phyloP scores from a whole-genome alignment of 441 rosid species.

The Raphanus hybrid region DNA sequence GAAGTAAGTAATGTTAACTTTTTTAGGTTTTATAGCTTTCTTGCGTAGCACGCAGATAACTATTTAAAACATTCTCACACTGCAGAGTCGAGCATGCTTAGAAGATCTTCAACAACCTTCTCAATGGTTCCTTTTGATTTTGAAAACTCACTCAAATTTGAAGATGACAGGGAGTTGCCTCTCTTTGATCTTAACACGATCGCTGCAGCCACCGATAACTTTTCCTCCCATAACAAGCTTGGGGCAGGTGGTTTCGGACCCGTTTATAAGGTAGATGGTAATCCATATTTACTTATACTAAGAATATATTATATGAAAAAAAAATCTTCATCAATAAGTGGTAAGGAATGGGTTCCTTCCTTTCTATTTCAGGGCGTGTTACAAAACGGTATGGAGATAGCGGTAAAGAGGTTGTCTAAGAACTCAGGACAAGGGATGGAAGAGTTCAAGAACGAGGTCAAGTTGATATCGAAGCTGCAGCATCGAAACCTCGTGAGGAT shows the following conservation, averaged over 20 bases:
- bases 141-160: constrained; percentile 29
- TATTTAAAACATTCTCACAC: background rate
- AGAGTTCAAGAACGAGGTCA: constrained; percentile 67
- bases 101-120: too few species aligned
- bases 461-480: constrained; percentile 60
- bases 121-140: constrained; percentile 2
- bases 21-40: background rate
- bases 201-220: constrained; percentile 48
- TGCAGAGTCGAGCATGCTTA: too few species aligned
- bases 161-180: constrained; percentile 41
- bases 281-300: background rate
- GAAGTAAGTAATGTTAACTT: constrained; percentile 31
- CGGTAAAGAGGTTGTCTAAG: constrained; percentile 61
- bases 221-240: constrained; percentile 50
- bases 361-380: constrained; percentile 53
- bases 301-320: background rate
- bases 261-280: constrained; percentile 50
- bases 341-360: background rate
- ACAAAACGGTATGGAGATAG: constrained; percentile 52
- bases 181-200: constrained; percentile 46
- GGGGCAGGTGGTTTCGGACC: constrained; percentile 64
- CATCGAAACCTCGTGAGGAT: constrained; percentile 74
- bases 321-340: background rate
- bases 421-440: constrained; percentile 59
- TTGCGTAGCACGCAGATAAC: background rate